Evolutionary conservation across 202 grass and related monocot species (phyloP).

Genomic region (Saccharum hybrid): DNA sequence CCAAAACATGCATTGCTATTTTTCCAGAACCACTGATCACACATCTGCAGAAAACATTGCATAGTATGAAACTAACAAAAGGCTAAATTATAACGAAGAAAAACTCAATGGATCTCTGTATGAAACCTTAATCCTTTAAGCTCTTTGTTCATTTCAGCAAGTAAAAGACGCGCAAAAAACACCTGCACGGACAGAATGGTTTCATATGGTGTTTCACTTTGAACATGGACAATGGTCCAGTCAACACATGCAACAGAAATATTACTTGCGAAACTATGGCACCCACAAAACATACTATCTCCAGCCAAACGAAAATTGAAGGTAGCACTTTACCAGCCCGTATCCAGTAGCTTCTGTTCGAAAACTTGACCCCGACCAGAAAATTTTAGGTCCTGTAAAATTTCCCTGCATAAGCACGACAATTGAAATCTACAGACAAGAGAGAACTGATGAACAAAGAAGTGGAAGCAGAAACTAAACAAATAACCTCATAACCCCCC

Average conservation of each 20-base stretch:
- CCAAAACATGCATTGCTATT: slow-evolving; percentile 99
- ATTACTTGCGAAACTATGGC: slow-evolving; percentile 17
- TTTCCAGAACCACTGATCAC: slow-evolving; percentile 94
- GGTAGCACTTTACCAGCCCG: slow-evolving; percentile 69
- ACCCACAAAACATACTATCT: slow-evolving; percentile 34
- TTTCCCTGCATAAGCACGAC: slow-evolving; percentile 86
- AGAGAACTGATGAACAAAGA: slow-evolving; percentile 32
- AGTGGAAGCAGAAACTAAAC: slow-evolving; percentile 29
- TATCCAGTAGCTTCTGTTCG: slow-evolving; percentile 99
- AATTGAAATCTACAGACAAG: slow-evolving; percentile 58
- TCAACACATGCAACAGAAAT: slow-evolving; percentile 16
- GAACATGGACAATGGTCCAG: slow-evolving; percentile 17
- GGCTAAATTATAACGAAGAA: slow-evolving; percentile 36
- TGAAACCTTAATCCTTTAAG: slow-evolving; percentile 96
- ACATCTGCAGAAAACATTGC: slow-evolving; percentile 66
- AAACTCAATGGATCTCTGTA: slow-evolving; percentile 41
- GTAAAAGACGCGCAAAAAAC: slow-evolving; percentile 94
- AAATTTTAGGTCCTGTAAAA: slow-evolving; percentile 99
- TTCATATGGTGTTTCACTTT: slow-evolving; percentile 6
- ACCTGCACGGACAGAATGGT: slow-evolving; percentile 57
- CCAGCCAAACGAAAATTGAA: slow-evolving; percentile 39
- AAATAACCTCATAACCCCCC: not conserved
- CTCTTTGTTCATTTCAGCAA: slow-evolving; percentile 99
- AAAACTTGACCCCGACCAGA: slow-evolving; percentile 99
- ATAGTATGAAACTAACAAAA: slow-evolving; percentile 33